A percentile compares a stretch with the other conserved stretches of the same genome.
These are phyloP conservation scores for Echinosophora koreensis DNA, from an alignment of 306 rosid species.

Conservation along the genomic window DNA sequence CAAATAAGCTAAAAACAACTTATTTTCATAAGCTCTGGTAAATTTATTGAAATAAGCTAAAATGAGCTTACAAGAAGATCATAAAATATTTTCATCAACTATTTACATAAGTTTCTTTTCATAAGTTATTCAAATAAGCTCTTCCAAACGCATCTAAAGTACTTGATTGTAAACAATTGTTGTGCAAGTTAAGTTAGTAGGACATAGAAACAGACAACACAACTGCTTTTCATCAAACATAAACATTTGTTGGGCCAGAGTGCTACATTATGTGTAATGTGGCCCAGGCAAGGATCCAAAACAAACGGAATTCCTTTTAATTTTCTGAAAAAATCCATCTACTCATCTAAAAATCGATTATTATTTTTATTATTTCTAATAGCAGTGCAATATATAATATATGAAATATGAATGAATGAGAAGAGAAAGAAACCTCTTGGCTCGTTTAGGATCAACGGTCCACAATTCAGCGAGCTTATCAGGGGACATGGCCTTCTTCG, in stretches of 20 bases:
- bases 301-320: background rate
- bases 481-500: slow-evolving; percentile 97
- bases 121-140: no score
- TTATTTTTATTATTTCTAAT: no score
- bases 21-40: no score
- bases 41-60: no score
- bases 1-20: no score
- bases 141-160: background rate
- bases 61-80: no score
- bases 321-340: background rate
- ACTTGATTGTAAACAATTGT: background rate
- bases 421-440: slow-evolving; percentile 70
- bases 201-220: background rate
- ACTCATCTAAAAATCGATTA: background rate
- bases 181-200: background rate
- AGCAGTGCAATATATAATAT: no score
- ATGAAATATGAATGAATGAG: background rate
- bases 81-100: no score
- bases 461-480: slow-evolving; percentile 95
- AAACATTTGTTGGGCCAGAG: slow-evolving; percentile 11
- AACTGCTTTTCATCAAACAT: background rate
- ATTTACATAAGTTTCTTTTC: no score
- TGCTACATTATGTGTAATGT: background rate
- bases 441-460: slow-evolving; percentile 94
- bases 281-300: background rate